Conservation (phyloP, 345 rosid species). For the Adansonia digitata region DNA sequence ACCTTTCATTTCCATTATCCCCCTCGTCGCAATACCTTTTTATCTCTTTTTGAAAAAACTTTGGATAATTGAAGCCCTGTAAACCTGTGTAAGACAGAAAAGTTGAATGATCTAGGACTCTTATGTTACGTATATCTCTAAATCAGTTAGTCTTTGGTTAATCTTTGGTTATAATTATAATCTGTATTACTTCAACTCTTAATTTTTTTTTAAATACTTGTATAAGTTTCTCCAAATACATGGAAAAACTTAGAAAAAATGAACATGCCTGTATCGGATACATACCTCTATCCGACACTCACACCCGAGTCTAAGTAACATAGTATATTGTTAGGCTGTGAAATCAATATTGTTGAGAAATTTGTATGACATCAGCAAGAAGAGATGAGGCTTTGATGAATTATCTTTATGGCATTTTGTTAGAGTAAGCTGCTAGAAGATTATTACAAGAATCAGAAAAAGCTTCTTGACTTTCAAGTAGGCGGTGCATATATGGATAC, state of each 20-base stretch:
- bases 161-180: not conserved
- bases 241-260: too few relatives aligned
- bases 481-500: slow-evolving; percentile 28
- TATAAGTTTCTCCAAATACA: too few relatives aligned
- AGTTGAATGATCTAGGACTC: not conserved
- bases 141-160: not conserved
- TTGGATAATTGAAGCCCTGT: not conserved
- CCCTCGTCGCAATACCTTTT: too few relatives aligned
- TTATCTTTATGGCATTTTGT: not conserved
- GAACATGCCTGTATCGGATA: too few relatives aligned
- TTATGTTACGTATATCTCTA: not conserved
- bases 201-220: too few relatives aligned
- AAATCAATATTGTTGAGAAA: not conserved
- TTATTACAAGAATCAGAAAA: slow-evolving; percentile 34
- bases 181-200: too few relatives aligned
- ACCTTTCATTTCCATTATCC: not conserved
- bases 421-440: slow-evolving; percentile 39
- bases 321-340: not conserved
- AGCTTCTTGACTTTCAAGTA: slow-evolving; percentile 35
- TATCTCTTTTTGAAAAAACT: too few relatives aligned
- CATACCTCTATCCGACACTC: too few relatives aligned
- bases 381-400: not conserved
- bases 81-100: not conserved
- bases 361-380: not conserved
- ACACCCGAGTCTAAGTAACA: too few relatives aligned